Evolutionary conservation across 148 eudicot genomes (phyloP).

Genomic region (Arctostaphylos glauca): DNA sequence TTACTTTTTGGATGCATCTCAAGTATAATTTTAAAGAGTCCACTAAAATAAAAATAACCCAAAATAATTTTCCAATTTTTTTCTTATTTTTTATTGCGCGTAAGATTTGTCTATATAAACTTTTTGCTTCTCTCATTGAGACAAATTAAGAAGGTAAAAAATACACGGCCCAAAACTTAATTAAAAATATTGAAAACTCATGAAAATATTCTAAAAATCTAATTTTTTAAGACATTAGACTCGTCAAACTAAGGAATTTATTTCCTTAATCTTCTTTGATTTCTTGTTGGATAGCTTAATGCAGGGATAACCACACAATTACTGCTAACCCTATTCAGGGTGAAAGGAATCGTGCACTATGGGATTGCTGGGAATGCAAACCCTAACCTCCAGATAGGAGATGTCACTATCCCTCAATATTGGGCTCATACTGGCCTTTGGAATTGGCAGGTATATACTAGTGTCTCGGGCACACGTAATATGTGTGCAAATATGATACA

Average conservation of each 20-base stretch:
- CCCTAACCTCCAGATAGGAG: slow-evolving; percentile 32
- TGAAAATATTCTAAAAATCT: background rate
- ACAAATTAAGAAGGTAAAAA: background rate
- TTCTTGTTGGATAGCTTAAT: slow-evolving; percentile 22
- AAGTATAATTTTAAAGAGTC: background rate
- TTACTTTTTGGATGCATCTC: background rate
- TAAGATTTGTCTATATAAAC: too few species aligned
- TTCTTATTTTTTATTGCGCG: too few species aligned
- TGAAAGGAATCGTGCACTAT: slow-evolving; percentile 32
- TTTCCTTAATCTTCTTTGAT: too few species aligned
- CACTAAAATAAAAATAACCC: background rate
- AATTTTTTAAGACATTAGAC: too few species aligned
- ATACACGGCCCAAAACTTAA: background rate
- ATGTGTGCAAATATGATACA: too few species aligned
- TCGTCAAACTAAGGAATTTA: too few species aligned
- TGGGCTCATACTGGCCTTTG: slow-evolving; percentile 46
- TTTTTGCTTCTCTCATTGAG: background rate
- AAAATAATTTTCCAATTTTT: too few species aligned
- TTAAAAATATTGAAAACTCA: background rate
- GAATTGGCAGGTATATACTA: slow-evolving; percentile 45
- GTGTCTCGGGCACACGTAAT: too few species aligned
- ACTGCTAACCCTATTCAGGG: slow-evolving; percentile 21
- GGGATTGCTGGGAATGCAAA: slow-evolving; percentile 43
- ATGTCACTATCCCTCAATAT: slow-evolving; percentile 32
- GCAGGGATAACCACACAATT: slow-evolving; percentile 39